phyloP scores from a whole-genome alignment of 345 rosid genomes.

The Crucihimalaya himalaica region DNA sequence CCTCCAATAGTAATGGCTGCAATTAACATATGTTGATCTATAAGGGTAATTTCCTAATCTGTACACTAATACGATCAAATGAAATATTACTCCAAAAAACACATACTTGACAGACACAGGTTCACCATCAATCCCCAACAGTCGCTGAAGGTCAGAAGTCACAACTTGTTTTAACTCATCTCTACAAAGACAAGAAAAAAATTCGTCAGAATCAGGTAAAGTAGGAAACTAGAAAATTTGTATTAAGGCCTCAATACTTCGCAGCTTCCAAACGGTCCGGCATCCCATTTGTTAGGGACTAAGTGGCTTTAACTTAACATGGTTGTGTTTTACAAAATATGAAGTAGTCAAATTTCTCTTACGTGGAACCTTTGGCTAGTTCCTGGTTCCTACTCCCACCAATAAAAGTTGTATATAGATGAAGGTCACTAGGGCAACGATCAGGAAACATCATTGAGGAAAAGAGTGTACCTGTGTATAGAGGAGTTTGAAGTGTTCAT shows the following conservation, averaged over 20 bases:
- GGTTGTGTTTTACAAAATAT: neutral
- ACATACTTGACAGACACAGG: conserved; percentile 79
- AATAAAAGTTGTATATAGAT: conserved; percentile 90
- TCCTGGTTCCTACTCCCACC: conserved; percentile 92
- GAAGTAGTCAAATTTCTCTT: conserved; percentile 29
- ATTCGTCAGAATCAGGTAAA: neutral
- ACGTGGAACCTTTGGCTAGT: conserved; percentile 86
- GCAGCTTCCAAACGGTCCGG: neutral
- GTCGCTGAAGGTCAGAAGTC: conserved; percentile 75
- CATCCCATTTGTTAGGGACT: neutral
- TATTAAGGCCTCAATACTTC: neutral
- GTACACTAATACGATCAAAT: conserved; percentile 3
- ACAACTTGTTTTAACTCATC: conserved; percentile 78
- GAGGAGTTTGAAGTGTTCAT: conserved; percentile 15
- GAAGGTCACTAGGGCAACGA: conserved; percentile 66
- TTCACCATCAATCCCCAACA: conserved; percentile 91
- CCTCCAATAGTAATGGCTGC: conserved; percentile 92
- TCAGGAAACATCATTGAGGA: conserved; percentile 97
- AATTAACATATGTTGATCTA: conserved; percentile 20
- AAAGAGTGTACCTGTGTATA: conserved; percentile 79
- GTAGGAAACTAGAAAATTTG: neutral
- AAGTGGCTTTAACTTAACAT: conserved; percentile 1
- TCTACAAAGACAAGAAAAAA: conserved; percentile 32
- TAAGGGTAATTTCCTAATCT: neutral
- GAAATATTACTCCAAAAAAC: neutral